Conservation (phyloP, 805 yeast genomes). For the Isabelozyma pseudorhagii region DNA sequence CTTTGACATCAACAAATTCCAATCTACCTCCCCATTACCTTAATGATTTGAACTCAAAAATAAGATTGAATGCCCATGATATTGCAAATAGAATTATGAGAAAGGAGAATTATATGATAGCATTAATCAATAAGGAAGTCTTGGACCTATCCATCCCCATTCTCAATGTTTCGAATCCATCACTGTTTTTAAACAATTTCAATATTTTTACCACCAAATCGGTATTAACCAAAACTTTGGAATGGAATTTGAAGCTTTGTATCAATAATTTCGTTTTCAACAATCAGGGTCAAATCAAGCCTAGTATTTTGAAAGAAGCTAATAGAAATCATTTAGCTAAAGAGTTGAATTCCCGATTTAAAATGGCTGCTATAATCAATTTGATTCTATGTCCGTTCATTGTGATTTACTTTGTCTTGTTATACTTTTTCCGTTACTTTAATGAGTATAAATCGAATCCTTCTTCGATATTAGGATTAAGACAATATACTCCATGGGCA, state of each 20-base stretch:
- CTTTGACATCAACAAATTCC: slow-evolving; percentile 47
- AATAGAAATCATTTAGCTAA: slow-evolving; percentile 63
- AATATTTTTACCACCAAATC: slow-evolving; percentile 20
- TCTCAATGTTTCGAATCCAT: slow-evolving; percentile 5
- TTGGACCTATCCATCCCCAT: slow-evolving; percentile 55
- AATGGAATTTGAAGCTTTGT: slow-evolving; percentile 91
- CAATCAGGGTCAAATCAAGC: slow-evolving; percentile 76
- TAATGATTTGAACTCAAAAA: slow-evolving; percentile 64
- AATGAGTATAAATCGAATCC: slow-evolving; percentile 92
- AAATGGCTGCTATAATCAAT: slow-evolving; percentile 84
- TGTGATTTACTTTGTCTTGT: slow-evolving; percentile 74
- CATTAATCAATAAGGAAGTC: slow-evolving; percentile 75
- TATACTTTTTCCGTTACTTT: slow-evolving; percentile 86
- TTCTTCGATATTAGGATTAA: slow-evolving; percentile 57
- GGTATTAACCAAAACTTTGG: slow-evolving; percentile 78
- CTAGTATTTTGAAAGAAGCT: slow-evolving; percentile 64
- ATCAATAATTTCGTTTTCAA: slow-evolving; percentile 84
- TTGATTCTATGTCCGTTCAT: slow-evolving; percentile 81
- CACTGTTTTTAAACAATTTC: slow-evolving; percentile 7
- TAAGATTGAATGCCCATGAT: slow-evolving; percentile 84
- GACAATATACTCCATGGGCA: slow-evolving; percentile 92
- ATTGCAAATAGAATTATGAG: slow-evolving; percentile 96
- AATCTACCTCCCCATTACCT: slow-evolving; percentile 21
- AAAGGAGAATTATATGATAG: slow-evolving; percentile 89
- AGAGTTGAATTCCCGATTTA: slow-evolving; percentile 75